Conservation (phyloP, 306 rosid species). For the Hippophae gyantsensis region DNA sequence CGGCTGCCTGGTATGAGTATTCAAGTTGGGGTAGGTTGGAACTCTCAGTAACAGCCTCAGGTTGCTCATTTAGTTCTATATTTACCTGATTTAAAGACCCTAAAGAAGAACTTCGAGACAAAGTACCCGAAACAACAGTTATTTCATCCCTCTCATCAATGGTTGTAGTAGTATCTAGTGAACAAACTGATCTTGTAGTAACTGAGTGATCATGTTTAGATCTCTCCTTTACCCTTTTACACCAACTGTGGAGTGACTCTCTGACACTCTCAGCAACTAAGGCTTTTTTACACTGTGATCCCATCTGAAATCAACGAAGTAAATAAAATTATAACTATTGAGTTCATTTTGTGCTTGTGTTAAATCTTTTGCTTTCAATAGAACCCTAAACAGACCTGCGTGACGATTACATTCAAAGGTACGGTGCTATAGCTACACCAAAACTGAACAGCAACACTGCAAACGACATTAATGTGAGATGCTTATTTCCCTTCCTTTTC, state of each 20-base stretch:
- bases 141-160: conserved; percentile 70
- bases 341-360: background rate
- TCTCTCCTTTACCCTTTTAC: conserved; percentile 85
- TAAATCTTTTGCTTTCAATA: background rate
- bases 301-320: conserved; percentile 50
- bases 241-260: conserved; percentile 92
- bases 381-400: conserved; percentile 51
- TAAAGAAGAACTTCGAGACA: conserved; percentile 64
- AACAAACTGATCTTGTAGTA: conserved; percentile 71
- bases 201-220: conserved; percentile 59
- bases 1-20: conserved; percentile 26
- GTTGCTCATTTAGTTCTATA: conserved; percentile 37
- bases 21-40: conserved; percentile 16
- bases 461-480: conserved; percentile 5
- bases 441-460: conserved; percentile 83
- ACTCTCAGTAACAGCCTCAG: conserved; percentile 20
- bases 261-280: conserved; percentile 79
- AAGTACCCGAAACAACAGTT: conserved; percentile 64
- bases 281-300: conserved; percentile 74
- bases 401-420: conserved; percentile 81
- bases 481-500: background rate
- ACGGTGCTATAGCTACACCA: conserved; percentile 97
- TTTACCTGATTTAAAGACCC: conserved; percentile 63
- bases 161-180: conserved; percentile 43
- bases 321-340: background rate